phyloP scores from a whole-genome alignment of 2,329 filamentous ascomycete species.

The Penicillium sp. region DNA sequence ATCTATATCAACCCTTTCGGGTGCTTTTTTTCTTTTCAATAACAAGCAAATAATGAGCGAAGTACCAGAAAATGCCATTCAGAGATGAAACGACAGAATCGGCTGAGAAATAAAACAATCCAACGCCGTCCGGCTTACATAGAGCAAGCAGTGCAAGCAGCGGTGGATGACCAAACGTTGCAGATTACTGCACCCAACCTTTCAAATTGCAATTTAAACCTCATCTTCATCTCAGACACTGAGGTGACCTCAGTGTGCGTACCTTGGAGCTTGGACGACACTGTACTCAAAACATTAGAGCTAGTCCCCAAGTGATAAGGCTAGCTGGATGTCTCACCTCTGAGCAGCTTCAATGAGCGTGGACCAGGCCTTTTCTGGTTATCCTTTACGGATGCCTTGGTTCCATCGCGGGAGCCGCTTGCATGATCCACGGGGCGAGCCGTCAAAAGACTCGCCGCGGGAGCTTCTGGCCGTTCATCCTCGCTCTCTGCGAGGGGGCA shows the following conservation, averaged over 20 bases:
- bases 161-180: slow-evolving; percentile 16
- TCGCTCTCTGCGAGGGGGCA: slow-evolving; percentile 83
- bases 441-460: slow-evolving; percentile 53
- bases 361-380: slow-evolving; percentile 29
- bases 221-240: slow-evolving; percentile 24
- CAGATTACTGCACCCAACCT: slow-evolving; percentile 27
- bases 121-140: slow-evolving; percentile 9
- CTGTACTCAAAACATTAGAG: slow-evolving; percentile 18
- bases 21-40: slow-evolving; percentile 13
- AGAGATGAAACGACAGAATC: slow-evolving; percentile 10
- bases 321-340: slow-evolving; percentile 28
- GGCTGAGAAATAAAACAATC: slow-evolving; percentile 12
- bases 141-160: slow-evolving; percentile 10
- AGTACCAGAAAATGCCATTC: slow-evolving; percentile 11
- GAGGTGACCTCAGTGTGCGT: slow-evolving; percentile 29
- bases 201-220: slow-evolving; percentile 28
- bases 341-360: slow-evolving; percentile 37
- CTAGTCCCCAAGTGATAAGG: no score
- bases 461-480: slow-evolving; percentile 68
- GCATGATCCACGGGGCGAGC: slow-evolving; percentile 45
- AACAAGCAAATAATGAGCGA: slow-evolving; percentile 19
- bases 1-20: slow-evolving; percentile 9
- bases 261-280: slow-evolving; percentile 45
- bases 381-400: slow-evolving; percentile 31
- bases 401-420: slow-evolving; percentile 33